Percentiles rank a stretch among this genome's conserved stretches.
Evolutionary conservation across 2,329 filamentous ascomycete genomes (phyloP).

Genomic region (Ceratocystis alfenasii): DNA sequence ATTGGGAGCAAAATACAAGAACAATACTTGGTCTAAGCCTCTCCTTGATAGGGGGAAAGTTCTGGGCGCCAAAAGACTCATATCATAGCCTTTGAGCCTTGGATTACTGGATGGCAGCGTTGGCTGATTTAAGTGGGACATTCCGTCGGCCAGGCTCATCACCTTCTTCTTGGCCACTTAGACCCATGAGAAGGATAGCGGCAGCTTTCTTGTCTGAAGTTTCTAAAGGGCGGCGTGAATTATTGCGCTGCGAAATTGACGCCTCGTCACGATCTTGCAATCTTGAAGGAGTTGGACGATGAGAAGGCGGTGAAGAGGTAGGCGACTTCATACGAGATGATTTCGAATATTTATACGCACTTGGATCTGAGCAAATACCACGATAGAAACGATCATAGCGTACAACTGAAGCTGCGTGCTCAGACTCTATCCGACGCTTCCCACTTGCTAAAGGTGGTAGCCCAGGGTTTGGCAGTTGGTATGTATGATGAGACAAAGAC

Average conservation of each 20-base stretch:
- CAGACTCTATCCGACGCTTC: constrained; percentile 17
- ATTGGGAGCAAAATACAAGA: neutral
- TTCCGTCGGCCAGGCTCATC: constrained; percentile 23
- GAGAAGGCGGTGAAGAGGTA: neutral
- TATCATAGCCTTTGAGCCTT: neutral
- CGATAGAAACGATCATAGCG: constrained; percentile 15
- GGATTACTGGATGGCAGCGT: constrained; percentile 30
- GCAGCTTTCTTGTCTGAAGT: constrained; percentile 34
- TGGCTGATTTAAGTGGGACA: neutral
- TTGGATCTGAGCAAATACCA: neutral
- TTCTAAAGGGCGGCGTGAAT: neutral
- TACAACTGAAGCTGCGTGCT: constrained; percentile 12
- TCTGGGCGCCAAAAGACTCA: neutral
- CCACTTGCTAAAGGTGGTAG: constrained; percentile 1
- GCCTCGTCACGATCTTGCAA: neutral
- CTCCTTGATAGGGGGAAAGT: neutral
- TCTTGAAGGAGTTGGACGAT: neutral
- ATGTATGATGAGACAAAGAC: neutral
- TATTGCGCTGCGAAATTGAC: neutral
- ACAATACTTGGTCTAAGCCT: neutral
- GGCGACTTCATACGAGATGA: neutral
- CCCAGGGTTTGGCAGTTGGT: neutral
- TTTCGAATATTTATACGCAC: constrained; percentile 15
- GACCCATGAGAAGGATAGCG: constrained; percentile 38
- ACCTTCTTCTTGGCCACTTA: constrained; percentile 33